phyloP scores from a whole-genome alignment of 768 basidiomycete species.

The Rhodotorula toruloides region DNA sequence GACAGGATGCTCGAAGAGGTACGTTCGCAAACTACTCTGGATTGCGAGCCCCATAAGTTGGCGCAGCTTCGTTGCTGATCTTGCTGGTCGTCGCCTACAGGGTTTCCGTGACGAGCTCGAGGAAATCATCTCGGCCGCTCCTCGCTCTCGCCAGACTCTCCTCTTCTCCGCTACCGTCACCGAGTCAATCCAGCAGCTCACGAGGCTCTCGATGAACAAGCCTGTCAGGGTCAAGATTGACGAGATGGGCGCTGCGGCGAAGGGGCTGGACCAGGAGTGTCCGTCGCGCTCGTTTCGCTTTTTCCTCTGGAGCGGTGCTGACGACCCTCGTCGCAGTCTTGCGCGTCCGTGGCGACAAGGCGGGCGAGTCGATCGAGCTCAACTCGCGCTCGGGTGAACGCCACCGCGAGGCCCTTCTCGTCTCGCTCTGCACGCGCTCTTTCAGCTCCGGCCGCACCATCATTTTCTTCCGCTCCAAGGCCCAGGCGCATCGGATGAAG shows the following conservation, averaged over 20 bases:
- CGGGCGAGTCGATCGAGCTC: conserved; percentile 45
- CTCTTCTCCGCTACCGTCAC: conserved; percentile 99
- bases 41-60: not conserved
- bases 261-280: conserved; percentile 86
- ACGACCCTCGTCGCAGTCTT: conserved; percentile 48
- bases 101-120: conserved; percentile 91
- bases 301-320: too few relatives aligned
- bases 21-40: not conserved
- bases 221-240: conserved; percentile 94
- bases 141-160: conserved; percentile 77
- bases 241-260: conserved; percentile 79
- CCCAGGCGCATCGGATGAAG: conserved; percentile 92
- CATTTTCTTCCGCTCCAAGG: conserved; percentile 93
- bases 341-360: conserved; percentile 66
- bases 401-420: conserved; percentile 53
- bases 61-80: too few relatives aligned
- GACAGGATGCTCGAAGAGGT: conserved; percentile 78
- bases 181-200: conserved; percentile 87
- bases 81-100: conserved; percentile 52
- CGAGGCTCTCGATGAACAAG: conserved; percentile 84
- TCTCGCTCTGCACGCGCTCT: conserved; percentile 76
- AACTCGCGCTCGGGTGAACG: conserved; percentile 42
- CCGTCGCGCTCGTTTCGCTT: conserved; percentile 39
- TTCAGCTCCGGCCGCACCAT: conserved; percentile 72
- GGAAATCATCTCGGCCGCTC: conserved; percentile 75